Evolutionary conservation across 495 filamentous ascomycete genomes (phyloP).

Genomic region (Filosporella fistucella): DNA sequence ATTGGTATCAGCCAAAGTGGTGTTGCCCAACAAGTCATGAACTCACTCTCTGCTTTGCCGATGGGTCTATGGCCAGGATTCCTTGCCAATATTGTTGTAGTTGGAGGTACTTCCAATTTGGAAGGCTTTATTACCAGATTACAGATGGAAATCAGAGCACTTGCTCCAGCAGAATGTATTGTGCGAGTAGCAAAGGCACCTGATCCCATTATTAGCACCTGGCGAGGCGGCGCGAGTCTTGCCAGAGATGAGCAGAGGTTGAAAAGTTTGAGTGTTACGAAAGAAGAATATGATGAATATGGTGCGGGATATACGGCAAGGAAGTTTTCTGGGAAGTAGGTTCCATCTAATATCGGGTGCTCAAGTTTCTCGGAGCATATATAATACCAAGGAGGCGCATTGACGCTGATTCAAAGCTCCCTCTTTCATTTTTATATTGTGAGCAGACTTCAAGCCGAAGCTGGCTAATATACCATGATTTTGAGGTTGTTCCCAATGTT

Average conservation of each 20-base stretch:
- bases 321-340: too few relatives aligned
- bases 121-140: constrained; percentile 80
- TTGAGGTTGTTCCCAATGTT: too few relatives aligned
- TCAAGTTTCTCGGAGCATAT: too few relatives aligned
- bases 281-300: constrained; percentile 85
- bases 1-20: constrained; percentile 86
- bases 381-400: too few relatives aligned
- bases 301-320: too few relatives aligned
- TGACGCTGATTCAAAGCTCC: too few relatives aligned
- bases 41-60: constrained; percentile 73
- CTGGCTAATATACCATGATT: too few relatives aligned
- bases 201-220: constrained; percentile 77
- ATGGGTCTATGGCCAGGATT: constrained; percentile 71
- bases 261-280: constrained; percentile 64
- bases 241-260: constrained; percentile 62
- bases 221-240: constrained; percentile 76
- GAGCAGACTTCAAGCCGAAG: too few relatives aligned
- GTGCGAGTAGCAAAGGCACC: constrained; percentile 66
- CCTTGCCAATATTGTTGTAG: constrained; percentile 81
- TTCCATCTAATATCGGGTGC: too few relatives aligned
- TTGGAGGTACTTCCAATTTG: constrained; percentile 80
- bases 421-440: too few relatives aligned
- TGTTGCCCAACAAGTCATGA: constrained; percentile 72
- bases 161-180: constrained; percentile 72
- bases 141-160: constrained; percentile 68